These are phyloP conservation scores for Elsinoe perseae DNA, from an alignment of 2,329 filamentous ascomycete genomes.

Conservation along the genomic window DNA sequence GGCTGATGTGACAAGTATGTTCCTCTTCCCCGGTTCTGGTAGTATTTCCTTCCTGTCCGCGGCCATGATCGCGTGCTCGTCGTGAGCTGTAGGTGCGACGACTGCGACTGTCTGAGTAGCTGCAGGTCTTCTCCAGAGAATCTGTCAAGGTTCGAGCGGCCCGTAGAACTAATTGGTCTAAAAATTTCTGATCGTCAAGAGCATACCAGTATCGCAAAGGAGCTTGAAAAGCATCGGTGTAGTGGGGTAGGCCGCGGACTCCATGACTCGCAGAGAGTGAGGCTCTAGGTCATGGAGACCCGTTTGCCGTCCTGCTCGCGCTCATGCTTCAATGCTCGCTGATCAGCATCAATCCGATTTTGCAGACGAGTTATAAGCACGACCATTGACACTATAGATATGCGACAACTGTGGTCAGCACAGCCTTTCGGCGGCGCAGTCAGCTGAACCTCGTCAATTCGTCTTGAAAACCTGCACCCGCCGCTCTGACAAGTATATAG, in stretches of 20 bases:
- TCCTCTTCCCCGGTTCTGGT: constrained; percentile 56
- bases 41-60: constrained; percentile 35
- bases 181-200: too few species aligned
- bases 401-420: too few species aligned
- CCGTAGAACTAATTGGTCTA: too few species aligned
- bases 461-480: too few species aligned
- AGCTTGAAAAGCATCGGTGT: constrained; percentile 9
- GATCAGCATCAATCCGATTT: too few species aligned
- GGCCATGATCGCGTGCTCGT: constrained; percentile 17
- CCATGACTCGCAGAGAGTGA: neutral
- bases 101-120: neutral
- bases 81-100: neutral
- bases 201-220: neutral
- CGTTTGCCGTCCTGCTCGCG: neutral
- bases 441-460: too few species aligned
- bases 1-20: constrained; percentile 86
- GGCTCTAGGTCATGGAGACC: neutral
- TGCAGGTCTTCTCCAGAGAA: too few species aligned
- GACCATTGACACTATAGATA: too few species aligned
- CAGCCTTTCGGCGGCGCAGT: too few species aligned
- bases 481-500: too few species aligned
- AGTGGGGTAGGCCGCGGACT: constrained; percentile 1
- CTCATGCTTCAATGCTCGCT: neutral
- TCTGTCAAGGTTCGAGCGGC: too few species aligned
- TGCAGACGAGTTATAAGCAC: too few species aligned